These are phyloP conservation scores for Trichoderma aggressivum DNA, from an alignment of 2,329 filamentous ascomycete genomes.

Conservation along the genomic window DNA sequence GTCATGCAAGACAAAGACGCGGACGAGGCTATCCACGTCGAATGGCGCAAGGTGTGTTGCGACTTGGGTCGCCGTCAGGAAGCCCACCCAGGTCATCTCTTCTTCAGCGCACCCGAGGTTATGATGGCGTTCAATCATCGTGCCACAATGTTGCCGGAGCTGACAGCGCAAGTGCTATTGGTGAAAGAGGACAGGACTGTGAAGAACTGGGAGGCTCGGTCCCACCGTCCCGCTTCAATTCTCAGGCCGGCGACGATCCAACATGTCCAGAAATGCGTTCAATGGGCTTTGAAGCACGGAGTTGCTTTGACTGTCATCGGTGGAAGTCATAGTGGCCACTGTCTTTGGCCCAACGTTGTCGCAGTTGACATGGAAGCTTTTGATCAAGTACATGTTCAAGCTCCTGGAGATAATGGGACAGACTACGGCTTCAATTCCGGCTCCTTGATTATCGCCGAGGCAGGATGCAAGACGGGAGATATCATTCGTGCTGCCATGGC, in stretches of 20 bases:
- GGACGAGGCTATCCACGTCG: constrained; percentile 31
- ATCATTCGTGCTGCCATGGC: constrained; percentile 48
- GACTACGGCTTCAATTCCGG: constrained; percentile 19
- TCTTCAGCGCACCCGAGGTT: constrained; percentile 47
- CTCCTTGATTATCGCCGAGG: constrained; percentile 46
- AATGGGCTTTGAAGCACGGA: constrained; percentile 50
- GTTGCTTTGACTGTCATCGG: constrained; percentile 50
- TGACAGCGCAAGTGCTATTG: constrained; percentile 42
- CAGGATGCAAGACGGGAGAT: constrained; percentile 55
- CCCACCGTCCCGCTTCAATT: constrained; percentile 42
- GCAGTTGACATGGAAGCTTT: constrained; percentile 59
- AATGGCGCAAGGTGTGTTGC: constrained; percentile 55
- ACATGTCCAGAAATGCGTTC: constrained; percentile 54
- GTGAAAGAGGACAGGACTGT: constrained; percentile 30
- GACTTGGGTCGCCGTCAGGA: constrained; percentile 40
- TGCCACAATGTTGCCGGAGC: constrained; percentile 41
- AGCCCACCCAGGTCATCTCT: constrained; percentile 36
- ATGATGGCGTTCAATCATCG: constrained; percentile 51
- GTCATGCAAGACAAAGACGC: constrained; percentile 30
- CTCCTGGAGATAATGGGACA: constrained; percentile 21
- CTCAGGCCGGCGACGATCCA: constrained; percentile 43
- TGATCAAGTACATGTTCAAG: constrained; percentile 45
- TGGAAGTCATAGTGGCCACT: constrained; percentile 60
- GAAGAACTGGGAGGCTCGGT: constrained; percentile 52
- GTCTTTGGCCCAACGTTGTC: constrained; percentile 50